These are phyloP conservation scores for Gloeopeniophorella convolvens DNA, from an alignment of 768 basidiomycete genomes.

Conservation along the genomic window DNA sequence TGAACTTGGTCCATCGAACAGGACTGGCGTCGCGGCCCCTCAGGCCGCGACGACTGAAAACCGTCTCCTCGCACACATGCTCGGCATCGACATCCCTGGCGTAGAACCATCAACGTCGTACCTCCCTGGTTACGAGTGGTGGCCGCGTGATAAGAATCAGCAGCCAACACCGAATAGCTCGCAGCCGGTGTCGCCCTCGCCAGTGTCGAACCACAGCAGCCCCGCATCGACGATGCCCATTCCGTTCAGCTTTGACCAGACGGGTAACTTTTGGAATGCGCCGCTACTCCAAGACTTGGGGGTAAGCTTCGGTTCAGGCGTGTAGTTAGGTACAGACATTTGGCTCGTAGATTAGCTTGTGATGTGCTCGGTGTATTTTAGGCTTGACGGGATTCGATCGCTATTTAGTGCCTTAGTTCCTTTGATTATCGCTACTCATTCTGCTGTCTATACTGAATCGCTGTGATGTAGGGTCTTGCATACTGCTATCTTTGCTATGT, in stretches of 20 bases:
- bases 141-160: constrained; percentile 13
- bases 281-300: constrained; percentile 8
- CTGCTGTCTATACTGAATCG: too few species aligned
- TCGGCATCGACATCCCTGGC: constrained; percentile 18
- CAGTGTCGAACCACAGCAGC: constrained; percentile 17
- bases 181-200: constrained; percentile 16
- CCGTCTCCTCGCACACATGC: constrained; percentile 20
- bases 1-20: not conserved
- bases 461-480: not conserved
- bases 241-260: constrained; percentile 20
- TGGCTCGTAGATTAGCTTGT: too few species aligned
- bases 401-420: not conserved
- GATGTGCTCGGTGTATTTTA: not conserved
- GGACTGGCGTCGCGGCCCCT: not conserved
- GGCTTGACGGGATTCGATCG: not conserved
- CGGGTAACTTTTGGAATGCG: constrained; percentile 17
- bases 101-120: constrained; percentile 13
- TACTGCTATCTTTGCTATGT: not conserved
- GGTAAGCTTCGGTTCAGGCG: constrained; percentile 1
- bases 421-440: not conserved
- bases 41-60: constrained; percentile 4
- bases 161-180: constrained; percentile 4
- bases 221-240: constrained; percentile 18
- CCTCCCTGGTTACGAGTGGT: constrained; percentile 18
- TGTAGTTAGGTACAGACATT: not conserved